Percentiles rank a stretch among this genome's conserved stretches.
Evolutionary conservation across 75 land plant species (phyloP).

Genomic region (Pinus albicaulis): DNA sequence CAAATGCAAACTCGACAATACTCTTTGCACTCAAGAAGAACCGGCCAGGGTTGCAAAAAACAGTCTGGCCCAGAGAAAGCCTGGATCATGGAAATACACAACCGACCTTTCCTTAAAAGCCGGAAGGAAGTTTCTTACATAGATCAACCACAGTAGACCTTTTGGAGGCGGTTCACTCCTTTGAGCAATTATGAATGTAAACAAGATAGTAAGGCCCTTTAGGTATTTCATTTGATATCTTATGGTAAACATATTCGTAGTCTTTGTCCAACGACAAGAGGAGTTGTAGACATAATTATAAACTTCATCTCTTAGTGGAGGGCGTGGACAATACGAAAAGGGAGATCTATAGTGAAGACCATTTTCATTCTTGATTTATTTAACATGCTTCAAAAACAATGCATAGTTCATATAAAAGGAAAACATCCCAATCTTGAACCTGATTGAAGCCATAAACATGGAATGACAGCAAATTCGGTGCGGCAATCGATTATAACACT

Average conservation of each 20-base stretch:
- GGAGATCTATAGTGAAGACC: too few relatives aligned
- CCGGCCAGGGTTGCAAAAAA: conserved; percentile 71
- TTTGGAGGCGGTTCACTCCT: conserved; percentile 43
- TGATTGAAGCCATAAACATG: too few relatives aligned
- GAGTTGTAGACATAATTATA: conserved; percentile 18
- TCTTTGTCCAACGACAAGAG: conserved; percentile 26
- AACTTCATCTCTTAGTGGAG: too few relatives aligned
- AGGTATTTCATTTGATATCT: conserved; percentile 35
- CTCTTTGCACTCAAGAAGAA: conserved; percentile 41
- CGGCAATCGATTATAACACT: too few relatives aligned
- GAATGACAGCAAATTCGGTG: too few relatives aligned
- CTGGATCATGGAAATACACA: conserved; percentile 77
- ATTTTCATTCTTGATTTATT: too few relatives aligned
- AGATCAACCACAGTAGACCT: conserved; percentile 51
- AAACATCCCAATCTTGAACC: too few relatives aligned
- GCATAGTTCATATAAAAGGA: too few relatives aligned
- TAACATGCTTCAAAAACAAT: too few relatives aligned
- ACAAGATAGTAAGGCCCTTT: conserved; percentile 47
- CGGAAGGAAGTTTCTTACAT: conserved; percentile 52
- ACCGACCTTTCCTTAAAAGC: conserved; percentile 40
- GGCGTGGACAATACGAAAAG: too few relatives aligned
- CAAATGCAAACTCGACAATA: too few relatives aligned
- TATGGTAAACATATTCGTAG: conserved; percentile 55
- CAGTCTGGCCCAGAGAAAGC: conserved; percentile 62
- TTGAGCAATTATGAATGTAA: conserved; percentile 61